Conservation (phyloP, 345 rosid genomes). For the Salix koriyanagi region DNA sequence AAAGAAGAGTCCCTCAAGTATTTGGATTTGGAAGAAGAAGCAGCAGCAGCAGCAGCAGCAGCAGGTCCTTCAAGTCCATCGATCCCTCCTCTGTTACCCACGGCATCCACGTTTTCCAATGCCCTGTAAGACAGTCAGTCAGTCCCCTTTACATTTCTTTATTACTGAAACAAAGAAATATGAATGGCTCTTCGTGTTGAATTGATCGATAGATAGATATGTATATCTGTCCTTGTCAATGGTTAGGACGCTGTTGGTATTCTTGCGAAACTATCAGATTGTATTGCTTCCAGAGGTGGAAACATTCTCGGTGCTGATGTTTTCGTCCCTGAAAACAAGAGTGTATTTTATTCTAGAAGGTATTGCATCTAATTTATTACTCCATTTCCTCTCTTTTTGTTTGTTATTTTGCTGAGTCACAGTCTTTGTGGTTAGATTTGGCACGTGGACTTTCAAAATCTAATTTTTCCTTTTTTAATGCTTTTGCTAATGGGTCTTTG, state of each 20-base stretch:
- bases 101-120: conserved; percentile 90
- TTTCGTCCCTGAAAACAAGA: conserved; percentile 72
- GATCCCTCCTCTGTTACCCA: conserved; percentile 49
- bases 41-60: too few species aligned
- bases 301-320: conserved; percentile 90
- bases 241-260: conserved; percentile 78
- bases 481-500: neutral
- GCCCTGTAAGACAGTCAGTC: conserved; percentile 53
- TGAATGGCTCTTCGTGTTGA: neutral
- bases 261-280: conserved; percentile 83
- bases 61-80: conserved; percentile 43
- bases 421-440: neutral
- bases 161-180: neutral
- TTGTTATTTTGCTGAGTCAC: neutral
- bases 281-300: conserved; percentile 89
- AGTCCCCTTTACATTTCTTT: neutral
- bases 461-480: neutral
- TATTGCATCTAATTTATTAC: conserved; percentile 6
- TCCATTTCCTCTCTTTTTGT: neutral
- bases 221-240: neutral
- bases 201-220: neutral
- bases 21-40: conserved; percentile 32
- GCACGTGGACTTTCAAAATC: neutral
- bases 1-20: conserved; percentile 37
- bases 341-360: conserved; percentile 92